Base-by-base conservation (phyloP, 140 eudicot species). In the Erigeron philadelphicus region DNA sequence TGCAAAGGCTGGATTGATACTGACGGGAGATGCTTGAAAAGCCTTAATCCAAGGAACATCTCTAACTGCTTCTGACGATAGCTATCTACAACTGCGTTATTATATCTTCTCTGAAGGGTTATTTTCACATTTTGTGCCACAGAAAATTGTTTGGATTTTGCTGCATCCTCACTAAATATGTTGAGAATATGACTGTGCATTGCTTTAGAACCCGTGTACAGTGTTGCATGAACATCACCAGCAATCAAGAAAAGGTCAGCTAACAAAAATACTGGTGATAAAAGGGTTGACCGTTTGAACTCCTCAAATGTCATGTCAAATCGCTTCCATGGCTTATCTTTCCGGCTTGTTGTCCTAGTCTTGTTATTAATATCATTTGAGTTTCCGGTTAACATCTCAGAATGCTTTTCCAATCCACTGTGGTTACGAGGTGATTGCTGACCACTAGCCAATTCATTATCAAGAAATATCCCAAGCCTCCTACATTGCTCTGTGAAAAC, bases 171-270 rank as follows among this genome's bases (percentile, higher is more conserved):
- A 40, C 71, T 80, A 75, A 90, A 90, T 70, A 90, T 90, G 83
- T 78, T 88, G 58, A 90, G 90, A 76, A 90, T 90, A 74, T 90
- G 97, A 76, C 97, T 90, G 71, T 90, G 97, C 97, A 90, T 90
- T 25, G 97, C 97, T 81, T 88, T 90, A 18, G 97, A 90, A 46
- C 97, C 97, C 56, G 97, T 90, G 77, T 90, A 90, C 13, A 90
- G 69, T 6, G 96, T 90, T 13, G 97, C 97, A 67, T 90, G 97
- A 64, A 90, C 80, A 82, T 90, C 97, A 59, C 97, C 97, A 66
- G 97, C 89, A 65, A 79, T 71, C 54, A 90, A 65, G 76, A 90
- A 90, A 49, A 90, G 72, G 56, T 88, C 97, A 64, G 97, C 90
- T 67, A 90, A 76, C 62, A 80, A 83, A 70, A 81, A 80, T 23